These are phyloP conservation scores for Periglandula ipomoeae DNA, from an alignment of 2,329 filamentous ascomycete species.

Conservation along the genomic window DNA sequence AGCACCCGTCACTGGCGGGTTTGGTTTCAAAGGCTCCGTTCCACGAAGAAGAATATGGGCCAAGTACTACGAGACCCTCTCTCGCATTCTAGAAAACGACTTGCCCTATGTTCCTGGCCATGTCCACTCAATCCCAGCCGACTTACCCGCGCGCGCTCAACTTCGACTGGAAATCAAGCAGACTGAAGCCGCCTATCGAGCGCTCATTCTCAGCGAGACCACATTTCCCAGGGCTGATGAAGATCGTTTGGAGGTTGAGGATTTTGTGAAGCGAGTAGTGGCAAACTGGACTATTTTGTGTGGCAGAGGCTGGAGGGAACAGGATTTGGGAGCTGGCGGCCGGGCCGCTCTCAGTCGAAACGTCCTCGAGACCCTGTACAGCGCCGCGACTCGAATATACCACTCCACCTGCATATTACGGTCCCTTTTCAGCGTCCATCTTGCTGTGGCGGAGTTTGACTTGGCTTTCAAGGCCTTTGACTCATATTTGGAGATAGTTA, in stretches of 20 bases:
- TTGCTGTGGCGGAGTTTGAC: slow-evolving; percentile 83
- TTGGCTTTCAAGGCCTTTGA: slow-evolving; percentile 85
- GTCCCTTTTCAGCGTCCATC: slow-evolving; percentile 78
- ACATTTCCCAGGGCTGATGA: slow-evolving; percentile 79
- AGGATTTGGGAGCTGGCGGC: slow-evolving; percentile 73
- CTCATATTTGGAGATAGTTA: slow-evolving; percentile 83
- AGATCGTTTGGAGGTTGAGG: slow-evolving; percentile 68
- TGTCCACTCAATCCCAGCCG: slow-evolving; percentile 29
- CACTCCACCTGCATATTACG: slow-evolving; percentile 86
- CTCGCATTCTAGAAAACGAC: slow-evolving; percentile 61
- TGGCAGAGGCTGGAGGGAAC: slow-evolving; percentile 69
- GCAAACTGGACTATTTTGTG: slow-evolving; percentile 79
- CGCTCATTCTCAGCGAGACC: slow-evolving; percentile 66
- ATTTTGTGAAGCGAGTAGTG: slow-evolving; percentile 70
- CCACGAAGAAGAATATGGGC: slow-evolving; percentile 67
- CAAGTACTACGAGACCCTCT: slow-evolving; percentile 74
- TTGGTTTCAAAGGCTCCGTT: slow-evolving; percentile 49
- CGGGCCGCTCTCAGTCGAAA: slow-evolving; percentile 65
- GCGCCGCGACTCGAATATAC: slow-evolving; percentile 84
- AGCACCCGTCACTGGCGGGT: slow-evolving; percentile 40
- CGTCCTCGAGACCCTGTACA: slow-evolving; percentile 81
- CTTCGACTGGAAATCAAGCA: slow-evolving; percentile 69
- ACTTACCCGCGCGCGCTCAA: slow-evolving; percentile 49
- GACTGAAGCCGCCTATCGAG: slow-evolving; percentile 73
- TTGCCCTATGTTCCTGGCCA: slow-evolving; percentile 49